Base-by-base conservation (phyloP, 106 monocot genomes). In the Amphibolis antarctica region DNA sequence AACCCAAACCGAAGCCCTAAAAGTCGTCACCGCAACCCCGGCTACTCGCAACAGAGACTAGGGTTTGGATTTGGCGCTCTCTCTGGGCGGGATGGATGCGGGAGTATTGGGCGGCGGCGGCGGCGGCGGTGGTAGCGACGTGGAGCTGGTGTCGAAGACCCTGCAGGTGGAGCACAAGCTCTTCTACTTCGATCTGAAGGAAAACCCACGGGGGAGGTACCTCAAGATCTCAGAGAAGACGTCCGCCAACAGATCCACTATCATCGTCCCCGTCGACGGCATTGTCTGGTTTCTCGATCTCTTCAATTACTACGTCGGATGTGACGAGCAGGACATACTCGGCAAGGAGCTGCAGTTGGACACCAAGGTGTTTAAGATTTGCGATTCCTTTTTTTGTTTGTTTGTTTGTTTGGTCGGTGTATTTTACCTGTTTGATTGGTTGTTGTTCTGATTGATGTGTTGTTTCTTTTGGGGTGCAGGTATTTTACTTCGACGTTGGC, bases 191-290 rank as follows among this genome's bases (percentile, higher is more conserved):
- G 89, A 89, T 62, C 77, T 89, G 30, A 89, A 89, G 73, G 82
- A 85, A 76, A 89, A 89, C 59, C 82, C 89, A 12, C 62, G 85
- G n/a, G 89, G 89, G 0, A 52, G 78, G 53, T 90, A 90, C 62
- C 76, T 90, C 22, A 90, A 90, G 80, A 90, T 90, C 68, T 90
- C 85, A 6, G 85, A 90, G 80, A 90, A 90, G 71, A 90, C 89
- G 19, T 75, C 89, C 17, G 85, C 85, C 12, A 85, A 82, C 44
- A 62, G 89, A 54, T 85, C 85, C 26, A 85, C 89, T 10, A 85
- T 90, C 65, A 90, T 90, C 63, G 85, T 90, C 15, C 89, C 89
- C 26, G 73, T 74, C n/a, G 63, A 64, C 24, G 89, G 89, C 47
- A 79, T 85, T 58, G 66, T 47, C 18, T 90, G 89, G 89, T 90